Base-by-base conservation (phyloP, 2,329 filamentous ascomycete genomes). In the Penicillium concentricum region DNA sequence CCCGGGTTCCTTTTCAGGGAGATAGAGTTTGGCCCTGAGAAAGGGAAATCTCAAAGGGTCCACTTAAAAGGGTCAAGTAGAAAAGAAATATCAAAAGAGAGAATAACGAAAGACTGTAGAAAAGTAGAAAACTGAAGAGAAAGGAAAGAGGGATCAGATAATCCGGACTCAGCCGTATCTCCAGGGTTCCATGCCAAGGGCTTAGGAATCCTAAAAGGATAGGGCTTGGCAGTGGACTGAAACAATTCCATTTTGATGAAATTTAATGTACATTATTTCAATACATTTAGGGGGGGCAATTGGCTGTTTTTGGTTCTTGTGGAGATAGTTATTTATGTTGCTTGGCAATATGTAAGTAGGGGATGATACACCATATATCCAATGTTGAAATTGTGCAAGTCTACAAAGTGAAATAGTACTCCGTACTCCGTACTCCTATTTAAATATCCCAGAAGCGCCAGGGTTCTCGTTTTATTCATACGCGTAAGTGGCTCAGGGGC, bases 21-120 rank as follows among this genome's bases (percentile, higher is more conserved):
- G 39, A 44, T 59, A 52, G 49, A 57, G 59, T 57, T 64, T 62
- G 54, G 51, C 48, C 53, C 57, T 50, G 41, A 30, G 20, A 43
- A 45, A 61, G n/a, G 54, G 57, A 41, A 30, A 12, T 45, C 39
- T 49, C 42, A 59, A 59, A 32, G 43, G 43, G 43, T 45, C 28
- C 43, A 45, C 26, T 7, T 22, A 9, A 20, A 20, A 13, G 13
- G 39, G 5, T 18, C 20, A 13, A 30, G 7, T 12, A 15, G 22
- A 26, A 18, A n/a, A 13, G 5, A 28, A 4, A n/a, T 32, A 20
- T 37, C 6, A 13, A 20, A 43, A 32, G 26, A 24, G 16, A 15
- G 16, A 34, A 32, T n/a, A 32, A 53, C 34, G 26, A 53, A 16
- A 2, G 26, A 47, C 22, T 48, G n/a, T n/a, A 20, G 26, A 13